Conservation (phyloP, 2,329 filamentous ascomycete species). For the Fusarium xylarioides region DNA sequence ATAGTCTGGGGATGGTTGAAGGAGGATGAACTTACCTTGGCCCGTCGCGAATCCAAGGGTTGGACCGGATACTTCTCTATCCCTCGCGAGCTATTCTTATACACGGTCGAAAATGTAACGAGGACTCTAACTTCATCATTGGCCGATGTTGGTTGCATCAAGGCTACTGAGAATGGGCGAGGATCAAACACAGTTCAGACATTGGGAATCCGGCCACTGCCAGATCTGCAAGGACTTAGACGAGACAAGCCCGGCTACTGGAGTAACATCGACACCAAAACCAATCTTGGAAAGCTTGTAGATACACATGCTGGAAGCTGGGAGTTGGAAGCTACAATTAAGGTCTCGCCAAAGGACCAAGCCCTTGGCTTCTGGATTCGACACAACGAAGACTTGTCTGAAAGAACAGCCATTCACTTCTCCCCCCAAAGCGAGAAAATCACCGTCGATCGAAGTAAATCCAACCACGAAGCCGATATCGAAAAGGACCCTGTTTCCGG, state of each 20-base stretch:
- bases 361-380: slow-evolving; percentile 38
- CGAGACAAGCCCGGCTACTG: slow-evolving; percentile 15
- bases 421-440: slow-evolving; percentile 51
- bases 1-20: slow-evolving; percentile 61
- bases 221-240: slow-evolving; percentile 37
- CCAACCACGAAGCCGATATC: slow-evolving; percentile 45
- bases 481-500: slow-evolving; percentile 49
- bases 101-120: slow-evolving; percentile 49
- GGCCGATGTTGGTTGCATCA: slow-evolving; percentile 53
- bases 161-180: slow-evolving; percentile 19
- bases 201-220: slow-evolving; percentile 48
- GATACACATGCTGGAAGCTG: slow-evolving; percentile 21
- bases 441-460: slow-evolving; percentile 49
- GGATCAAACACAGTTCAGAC: slow-evolving; percentile 53
- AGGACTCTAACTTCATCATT: slow-evolving; percentile 49
- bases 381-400: slow-evolving; percentile 40
- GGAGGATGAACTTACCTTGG: slow-evolving; percentile 58
- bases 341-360: slow-evolving; percentile 5
- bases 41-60: slow-evolving; percentile 53
- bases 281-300: not conserved
- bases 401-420: slow-evolving; percentile 52
- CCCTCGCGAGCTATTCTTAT: slow-evolving; percentile 55
- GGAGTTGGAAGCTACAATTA: slow-evolving; percentile 41
- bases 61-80: slow-evolving; percentile 61
- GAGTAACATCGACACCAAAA: not conserved